Base-by-base conservation (phyloP, 2,329 filamentous ascomycete species). In the Neopestalotiopsis sp. region DNA sequence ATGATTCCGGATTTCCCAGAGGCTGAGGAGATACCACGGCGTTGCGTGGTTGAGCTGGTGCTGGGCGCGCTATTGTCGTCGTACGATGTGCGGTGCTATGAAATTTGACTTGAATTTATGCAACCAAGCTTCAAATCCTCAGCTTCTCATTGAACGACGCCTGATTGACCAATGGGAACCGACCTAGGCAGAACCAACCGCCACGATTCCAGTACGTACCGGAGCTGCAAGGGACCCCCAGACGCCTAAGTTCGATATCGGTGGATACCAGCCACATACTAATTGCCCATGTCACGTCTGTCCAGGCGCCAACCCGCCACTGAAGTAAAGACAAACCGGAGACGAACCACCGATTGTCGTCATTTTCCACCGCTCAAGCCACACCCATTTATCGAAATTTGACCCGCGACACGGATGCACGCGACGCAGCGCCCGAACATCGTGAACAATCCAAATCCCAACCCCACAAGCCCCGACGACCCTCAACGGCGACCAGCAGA, bases 401-500 rank as follows among this genome's bases (percentile, higher is more conserved):
- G 63, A 66, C 49, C 63, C 63, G 63, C 63, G 63, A 64, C 30
- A 63, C 63, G 63, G 49, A 38, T 32, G 53, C 63, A 66, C 63
- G 63, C 63, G 63, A 66, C 63, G 49, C n/a, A 49, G 10, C 57
- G n/a, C n/a, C n/a, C 5, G 14, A 42, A 10, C 61, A 53, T 53
- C 45, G 45, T 10, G 45, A 53, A 20, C 45, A 53, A 20, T 17
- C 45, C 17, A 28, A 53, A 13, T 5, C 62, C 6, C 6, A 38
- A 38, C 34, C 34, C 34, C 34, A 38, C 34, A 38, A 38, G 10
- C 34, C 34, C 34, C 34, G 5, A 38, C 6, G 40, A 65, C 62
- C 30, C 40, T 45, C 62, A 14, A 40, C 20, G 38, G 62, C 38
- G 62, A 65, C 24, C 38, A 34, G 5, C 62, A 20, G 24, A 53